Evolutionary conservation across 2,329 filamentous ascomycete genomes (phyloP).

Genomic region (Aotearoamyces nothofagi): DNA sequence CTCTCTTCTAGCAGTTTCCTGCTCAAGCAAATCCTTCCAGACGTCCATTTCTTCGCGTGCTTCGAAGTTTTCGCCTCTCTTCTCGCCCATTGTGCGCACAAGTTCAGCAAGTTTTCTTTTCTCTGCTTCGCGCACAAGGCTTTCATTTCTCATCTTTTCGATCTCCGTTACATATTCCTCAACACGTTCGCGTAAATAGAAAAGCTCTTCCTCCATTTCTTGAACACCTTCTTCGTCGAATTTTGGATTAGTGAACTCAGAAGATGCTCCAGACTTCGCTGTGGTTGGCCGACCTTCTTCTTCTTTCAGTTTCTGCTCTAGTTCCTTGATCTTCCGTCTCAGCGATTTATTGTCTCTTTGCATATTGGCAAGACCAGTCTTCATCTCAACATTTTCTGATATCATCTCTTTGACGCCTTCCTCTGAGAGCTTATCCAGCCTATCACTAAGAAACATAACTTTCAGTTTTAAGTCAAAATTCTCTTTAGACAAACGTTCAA

Average conservation of each 20-base stretch:
- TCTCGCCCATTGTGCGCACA: conserved; percentile 48
- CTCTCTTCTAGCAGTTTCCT: conserved; percentile 78
- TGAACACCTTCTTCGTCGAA: conserved; percentile 42
- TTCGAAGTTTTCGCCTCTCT: conserved; percentile 27
- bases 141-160: conserved; percentile 67
- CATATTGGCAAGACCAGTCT: conserved; percentile 74
- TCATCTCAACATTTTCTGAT: conserved; percentile 89
- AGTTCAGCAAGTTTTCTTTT: conserved; percentile 77
- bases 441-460: conserved; percentile 91
- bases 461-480: conserved; percentile 97
- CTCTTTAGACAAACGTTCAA: conserved; percentile 90
- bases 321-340: conserved; percentile 65
- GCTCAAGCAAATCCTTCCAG: conserved; percentile 88
- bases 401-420: conserved; percentile 98
- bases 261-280: conserved; percentile 38
- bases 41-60: conserved; percentile 59
- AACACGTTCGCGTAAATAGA: conserved; percentile 71
- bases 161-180: conserved; percentile 76
- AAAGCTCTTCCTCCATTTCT: conserved; percentile 71
- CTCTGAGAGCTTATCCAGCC: conserved; percentile 83
- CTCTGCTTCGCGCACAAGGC: conserved; percentile 65
- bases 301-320: conserved; percentile 64
- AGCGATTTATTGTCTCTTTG: conserved; percentile 83
- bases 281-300: conserved; percentile 48
- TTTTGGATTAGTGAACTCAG: conserved; percentile 38